phyloP scores from a whole-genome alignment of 768 basidiomycete species.

The Russula emetica region DNA sequence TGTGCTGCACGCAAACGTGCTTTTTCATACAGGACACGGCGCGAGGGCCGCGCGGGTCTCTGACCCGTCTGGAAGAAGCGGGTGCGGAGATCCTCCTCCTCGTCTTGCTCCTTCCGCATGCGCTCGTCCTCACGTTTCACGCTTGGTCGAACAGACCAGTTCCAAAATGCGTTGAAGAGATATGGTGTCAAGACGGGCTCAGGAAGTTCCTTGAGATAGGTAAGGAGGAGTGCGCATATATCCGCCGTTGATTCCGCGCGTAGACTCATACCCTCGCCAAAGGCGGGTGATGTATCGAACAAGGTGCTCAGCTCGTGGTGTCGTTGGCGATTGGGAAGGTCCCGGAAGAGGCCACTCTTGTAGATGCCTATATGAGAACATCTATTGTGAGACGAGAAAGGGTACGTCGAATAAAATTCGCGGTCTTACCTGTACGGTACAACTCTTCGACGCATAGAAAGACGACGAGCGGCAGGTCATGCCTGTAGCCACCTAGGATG shows the following conservation, averaged over 20 bases:
- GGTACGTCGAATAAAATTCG: background rate
- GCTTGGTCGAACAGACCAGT: constrained; percentile 44
- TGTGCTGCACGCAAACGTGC: background rate
- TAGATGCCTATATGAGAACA: constrained; percentile 38
- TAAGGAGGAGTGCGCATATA: constrained; percentile 44
- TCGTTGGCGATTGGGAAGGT: constrained; percentile 40
- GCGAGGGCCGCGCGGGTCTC: constrained; percentile 23
- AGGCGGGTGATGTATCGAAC: constrained; percentile 36
- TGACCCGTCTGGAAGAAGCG: constrained; percentile 32
- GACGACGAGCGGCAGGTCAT: constrained; percentile 40
- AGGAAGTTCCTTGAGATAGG: constrained; percentile 47
- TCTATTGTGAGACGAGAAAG: background rate
- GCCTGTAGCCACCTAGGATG: constrained; percentile 37
- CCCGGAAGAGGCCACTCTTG: constrained; percentile 42
- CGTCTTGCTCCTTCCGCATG: constrained; percentile 33
- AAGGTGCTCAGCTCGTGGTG: constrained; percentile 39
- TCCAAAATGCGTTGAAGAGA: constrained; percentile 42
- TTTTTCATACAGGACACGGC: constrained; percentile 16
- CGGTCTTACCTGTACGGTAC: constrained; percentile 40
- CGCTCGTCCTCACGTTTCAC: constrained; percentile 36
- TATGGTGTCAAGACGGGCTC: constrained; percentile 42
- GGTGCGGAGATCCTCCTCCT: constrained; percentile 35
- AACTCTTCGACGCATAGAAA: constrained; percentile 45
- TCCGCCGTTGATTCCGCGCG: constrained; percentile 37
- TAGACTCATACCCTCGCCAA: constrained; percentile 30